A percentile compares a stretch with the other conserved stretches of the same genome.
phyloP scores from a whole-genome alignment of 306 rosid genomes.

The Potentilla sterilis region DNA sequence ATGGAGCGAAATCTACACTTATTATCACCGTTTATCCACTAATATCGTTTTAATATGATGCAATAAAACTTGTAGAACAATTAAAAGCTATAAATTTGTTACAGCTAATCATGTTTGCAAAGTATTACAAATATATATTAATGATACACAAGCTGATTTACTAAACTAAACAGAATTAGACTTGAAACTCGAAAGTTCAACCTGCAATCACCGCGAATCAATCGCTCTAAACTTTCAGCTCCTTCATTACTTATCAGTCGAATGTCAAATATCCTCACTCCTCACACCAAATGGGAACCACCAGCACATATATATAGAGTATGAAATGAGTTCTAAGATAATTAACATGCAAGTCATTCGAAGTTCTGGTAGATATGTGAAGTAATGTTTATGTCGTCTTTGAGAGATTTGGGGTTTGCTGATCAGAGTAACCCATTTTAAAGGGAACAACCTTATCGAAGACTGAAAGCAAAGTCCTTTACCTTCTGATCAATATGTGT shows the following conservation, averaged over 20 bases:
- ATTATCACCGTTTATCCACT: neutral
- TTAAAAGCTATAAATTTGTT: neutral
- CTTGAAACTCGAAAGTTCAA: no score
- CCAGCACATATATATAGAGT: neutral
- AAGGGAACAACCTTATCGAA: conserved; percentile 13
- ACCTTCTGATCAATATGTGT: neutral
- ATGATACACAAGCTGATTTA: neutral
- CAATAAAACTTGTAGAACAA: neutral
- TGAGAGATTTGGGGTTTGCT: conserved; percentile 14
- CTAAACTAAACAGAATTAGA: no score
- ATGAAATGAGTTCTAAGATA: neutral
- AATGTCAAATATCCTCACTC: neutral
- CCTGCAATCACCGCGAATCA: no score
- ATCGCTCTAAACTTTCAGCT: neutral
- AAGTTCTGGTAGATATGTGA: neutral
- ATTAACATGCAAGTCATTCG: neutral
- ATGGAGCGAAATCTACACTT: neutral
- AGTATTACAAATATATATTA: neutral
- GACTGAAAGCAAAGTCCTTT: conserved; percentile 10
- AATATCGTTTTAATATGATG: neutral
- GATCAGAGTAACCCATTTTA: conserved; percentile 26
- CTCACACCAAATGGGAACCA: neutral
- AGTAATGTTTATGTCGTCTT: neutral
- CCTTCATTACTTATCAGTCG: neutral
- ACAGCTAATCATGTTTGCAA: no score